phyloP scores from a whole-genome alignment of 1,284 basidiomycete species.

The Mycena citricolor region DNA sequence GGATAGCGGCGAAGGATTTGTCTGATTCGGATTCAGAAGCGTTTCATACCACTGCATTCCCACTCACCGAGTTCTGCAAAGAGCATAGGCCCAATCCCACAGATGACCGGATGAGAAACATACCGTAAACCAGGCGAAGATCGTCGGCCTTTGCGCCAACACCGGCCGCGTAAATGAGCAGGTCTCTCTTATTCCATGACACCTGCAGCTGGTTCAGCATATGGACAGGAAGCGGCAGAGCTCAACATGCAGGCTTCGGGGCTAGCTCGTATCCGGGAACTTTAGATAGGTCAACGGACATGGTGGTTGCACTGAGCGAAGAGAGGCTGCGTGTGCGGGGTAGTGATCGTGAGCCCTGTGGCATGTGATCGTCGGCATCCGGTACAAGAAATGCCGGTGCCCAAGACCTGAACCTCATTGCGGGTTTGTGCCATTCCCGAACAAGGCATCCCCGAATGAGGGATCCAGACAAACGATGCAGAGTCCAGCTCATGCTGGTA shows the following conservation, averaged over 20 bases:
- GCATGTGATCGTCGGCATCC: no score
- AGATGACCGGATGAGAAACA: slow-evolving; percentile 21
- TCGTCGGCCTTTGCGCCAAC: slow-evolving; percentile 72
- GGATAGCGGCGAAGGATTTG: slow-evolving; percentile 48
- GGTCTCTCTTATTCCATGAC: slow-evolving; percentile 69
- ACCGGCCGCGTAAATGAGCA: slow-evolving; percentile 66
- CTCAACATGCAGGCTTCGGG: slow-evolving; percentile 42
- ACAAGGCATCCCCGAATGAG: no score
- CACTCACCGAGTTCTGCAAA: slow-evolving; percentile 43
- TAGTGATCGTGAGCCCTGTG: no score
- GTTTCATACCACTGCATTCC: neutral
- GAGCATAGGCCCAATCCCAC: neutral
- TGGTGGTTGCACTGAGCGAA: slow-evolving; percentile 20
- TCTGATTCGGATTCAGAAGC: slow-evolving; percentile 33
- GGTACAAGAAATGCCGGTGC: no score
- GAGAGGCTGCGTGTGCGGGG: no score
- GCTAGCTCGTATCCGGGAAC: slow-evolving; percentile 48
- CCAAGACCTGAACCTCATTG: no score
- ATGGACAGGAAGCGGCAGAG: neutral
- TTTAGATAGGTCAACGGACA: slow-evolving; percentile 48
- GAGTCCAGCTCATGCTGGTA: no score
- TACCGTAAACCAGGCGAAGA: slow-evolving; percentile 61
- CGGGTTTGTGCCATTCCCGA: no score
- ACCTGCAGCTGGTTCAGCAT: slow-evolving; percentile 41
- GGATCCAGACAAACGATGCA: no score